Evolutionary conservation across 305 asterid genomes (phyloP).

Genomic region (Fraxinus angustifolia): DNA sequence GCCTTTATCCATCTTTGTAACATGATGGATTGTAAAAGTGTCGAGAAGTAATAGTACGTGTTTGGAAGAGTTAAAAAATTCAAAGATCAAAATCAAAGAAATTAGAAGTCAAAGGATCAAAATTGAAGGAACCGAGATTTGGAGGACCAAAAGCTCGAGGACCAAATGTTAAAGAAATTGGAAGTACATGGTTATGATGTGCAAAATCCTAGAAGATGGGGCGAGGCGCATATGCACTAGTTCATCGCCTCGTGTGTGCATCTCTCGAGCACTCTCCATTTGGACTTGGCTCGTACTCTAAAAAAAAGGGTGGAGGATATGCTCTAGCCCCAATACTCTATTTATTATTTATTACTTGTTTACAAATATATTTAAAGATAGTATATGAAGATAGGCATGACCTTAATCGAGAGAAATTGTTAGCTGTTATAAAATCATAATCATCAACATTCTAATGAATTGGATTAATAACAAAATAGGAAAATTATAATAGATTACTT

Average conservation of each 20-base stretch:
- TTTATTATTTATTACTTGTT: no score
- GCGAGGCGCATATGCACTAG: neutral
- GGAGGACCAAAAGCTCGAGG: neutral
- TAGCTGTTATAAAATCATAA: no score
- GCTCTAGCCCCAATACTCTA: no score
- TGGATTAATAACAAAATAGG: no score
- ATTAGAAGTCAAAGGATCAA: no score
- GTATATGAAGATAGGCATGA: no score
- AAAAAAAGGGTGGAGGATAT: no score
- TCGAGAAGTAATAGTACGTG: neutral
- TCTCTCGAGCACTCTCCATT: neutral
- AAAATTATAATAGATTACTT: no score
- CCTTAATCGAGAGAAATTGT: no score
- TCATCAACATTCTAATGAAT: no score
- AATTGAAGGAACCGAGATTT: neutral
- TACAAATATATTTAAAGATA: no score
- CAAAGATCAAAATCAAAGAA: neutral
- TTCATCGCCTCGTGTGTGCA: neutral
- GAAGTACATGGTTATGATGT: neutral
- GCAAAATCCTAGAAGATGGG: neutral
- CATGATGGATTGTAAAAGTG: neutral
- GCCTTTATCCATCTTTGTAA: neutral
- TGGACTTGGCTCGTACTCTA: neutral
- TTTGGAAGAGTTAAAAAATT: neutral
- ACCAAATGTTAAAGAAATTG: neutral